Conservation (phyloP, 2,329 filamentous ascomycete species). For the Cadophora sp. region DNA sequence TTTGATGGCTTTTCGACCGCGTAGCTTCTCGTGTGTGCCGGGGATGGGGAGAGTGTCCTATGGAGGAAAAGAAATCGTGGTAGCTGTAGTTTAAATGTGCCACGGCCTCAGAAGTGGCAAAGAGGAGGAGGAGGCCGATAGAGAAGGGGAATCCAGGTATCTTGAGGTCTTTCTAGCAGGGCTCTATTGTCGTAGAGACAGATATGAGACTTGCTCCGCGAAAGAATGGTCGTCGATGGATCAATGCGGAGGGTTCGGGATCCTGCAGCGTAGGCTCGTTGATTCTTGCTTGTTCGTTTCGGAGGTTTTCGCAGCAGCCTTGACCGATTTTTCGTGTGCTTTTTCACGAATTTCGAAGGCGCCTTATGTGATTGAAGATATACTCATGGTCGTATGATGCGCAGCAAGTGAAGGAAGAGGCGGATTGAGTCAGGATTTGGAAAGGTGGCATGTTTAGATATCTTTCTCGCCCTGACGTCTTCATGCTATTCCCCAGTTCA, state of each 20-base stretch:
- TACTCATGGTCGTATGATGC: slow-evolving; percentile 22
- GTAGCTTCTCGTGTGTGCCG: slow-evolving; percentile 34
- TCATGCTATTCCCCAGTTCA: background rate
- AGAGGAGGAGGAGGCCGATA: slow-evolving; percentile 32
- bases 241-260: slow-evolving; percentile 42
- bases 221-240: slow-evolving; percentile 35
- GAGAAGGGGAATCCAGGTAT: slow-evolving; percentile 31
- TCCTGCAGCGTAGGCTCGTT: slow-evolving; percentile 36
- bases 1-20: slow-evolving; percentile 28
- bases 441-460: slow-evolving; percentile 12
- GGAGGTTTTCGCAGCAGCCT: slow-evolving; percentile 23
- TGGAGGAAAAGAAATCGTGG: slow-evolving; percentile 24
- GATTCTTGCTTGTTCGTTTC: slow-evolving; percentile 33
- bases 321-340: slow-evolving; percentile 7
- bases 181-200: slow-evolving; percentile 38
- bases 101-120: slow-evolving; percentile 25
- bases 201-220: slow-evolving; percentile 34
- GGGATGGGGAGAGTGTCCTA: slow-evolving; percentile 28
- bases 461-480: slow-evolving; percentile 13
- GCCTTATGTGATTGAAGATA: slow-evolving; percentile 26
- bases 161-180: slow-evolving; percentile 35
- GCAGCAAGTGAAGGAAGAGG: slow-evolving; percentile 18
- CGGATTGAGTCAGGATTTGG: slow-evolving; percentile 13
- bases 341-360: slow-evolving; percentile 21
- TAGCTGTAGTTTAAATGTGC: slow-evolving; percentile 30